These are phyloP conservation scores for Phanerochaete carnosa DNA, from an alignment of 768 basidiomycete species.

Conservation along the genomic window DNA sequence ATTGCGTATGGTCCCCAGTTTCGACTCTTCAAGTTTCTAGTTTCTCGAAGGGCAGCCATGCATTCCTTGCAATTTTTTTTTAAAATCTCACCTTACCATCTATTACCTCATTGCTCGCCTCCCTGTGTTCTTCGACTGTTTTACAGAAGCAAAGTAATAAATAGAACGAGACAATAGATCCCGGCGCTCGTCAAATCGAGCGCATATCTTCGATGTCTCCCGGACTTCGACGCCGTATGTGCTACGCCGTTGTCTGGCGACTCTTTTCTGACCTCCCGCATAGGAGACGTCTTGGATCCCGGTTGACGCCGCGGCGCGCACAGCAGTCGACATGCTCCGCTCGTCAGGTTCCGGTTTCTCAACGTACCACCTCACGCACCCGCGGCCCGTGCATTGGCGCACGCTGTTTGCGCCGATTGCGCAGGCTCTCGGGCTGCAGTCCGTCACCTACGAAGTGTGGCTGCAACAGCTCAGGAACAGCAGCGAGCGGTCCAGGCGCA, in stretches of 20 bases:
- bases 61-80: no score
- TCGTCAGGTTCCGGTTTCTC: neutral
- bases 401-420: constrained; percentile 13
- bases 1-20: no score
- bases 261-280: neutral
- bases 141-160: no score
- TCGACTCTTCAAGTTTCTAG: no score
- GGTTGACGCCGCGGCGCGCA: constrained; percentile 19
- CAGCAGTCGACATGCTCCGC: constrained; percentile 22
- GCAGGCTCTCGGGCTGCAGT: constrained; percentile 16
- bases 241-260: neutral
- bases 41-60: no score
- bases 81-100: no score
- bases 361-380: constrained; percentile 23
- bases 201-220: constrained; percentile 21
- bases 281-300: constrained; percentile 26
- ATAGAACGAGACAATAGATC: no score
- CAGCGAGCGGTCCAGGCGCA: neutral
- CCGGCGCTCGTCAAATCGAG: constrained; percentile 26
- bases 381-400: constrained; percentile 17
- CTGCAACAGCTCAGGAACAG: constrained; percentile 8
- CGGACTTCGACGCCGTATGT: constrained; percentile 19
- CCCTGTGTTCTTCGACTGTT: no score
- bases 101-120: no score
- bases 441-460: constrained; percentile 27